Base-by-base conservation (phyloP, 768 basidiomycete genomes). In the Tremella fuciformis region DNA sequence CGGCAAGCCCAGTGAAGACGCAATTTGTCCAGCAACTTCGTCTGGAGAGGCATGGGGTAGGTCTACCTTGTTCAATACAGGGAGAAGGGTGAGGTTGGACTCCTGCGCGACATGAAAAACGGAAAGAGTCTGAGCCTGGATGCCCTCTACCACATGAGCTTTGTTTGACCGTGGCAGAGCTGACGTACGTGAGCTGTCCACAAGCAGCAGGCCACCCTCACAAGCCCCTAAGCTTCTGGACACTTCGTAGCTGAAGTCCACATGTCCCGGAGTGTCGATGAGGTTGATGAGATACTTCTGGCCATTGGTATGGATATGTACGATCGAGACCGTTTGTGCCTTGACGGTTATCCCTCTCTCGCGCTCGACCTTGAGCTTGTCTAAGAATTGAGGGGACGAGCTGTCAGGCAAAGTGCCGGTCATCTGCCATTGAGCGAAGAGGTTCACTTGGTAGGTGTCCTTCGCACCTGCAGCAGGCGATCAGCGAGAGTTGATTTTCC, bases 211-310 rank as follows among this genome's bases (percentile, higher is more conserved):
- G 2, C 90, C 94, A 8, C 96, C 96, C 79, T 99, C 89, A 65
- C 89, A 96, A 29, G 94, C 91, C 2, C 91, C 86, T 40, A 98
- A 79, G 24, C 89, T 91, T 49, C 96, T 84, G 15, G 91, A 88
- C 34, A 99, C 91, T 77, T 98, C 94, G 86, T 91, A 96, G 58
- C 90, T 84, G 78, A 99, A 99, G 79, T 99, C 96, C 38, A 97
- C 96, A 78, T 99, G 96, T 1, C 96, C 93, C 84, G 94, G 94
- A 0, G 96, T 99, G 77, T 99, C 96, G 67, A 99, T 91, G 24
- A 98, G 80, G 77, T 98, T 98, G 59, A 99, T 81, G 58, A 99
- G 81, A 71, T 89, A 86, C 8, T 77, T 80, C 26, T 80, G 78
- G 8, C 82, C 83, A 39, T 82, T 67, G n/a, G 64, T 74, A 53